Percentiles rank a stretch among this genome's conserved stretches.
Evolutionary conservation across 2,329 filamentous ascomycete genomes (phyloP).

Genomic region (Aspergillus neotritici): DNA sequence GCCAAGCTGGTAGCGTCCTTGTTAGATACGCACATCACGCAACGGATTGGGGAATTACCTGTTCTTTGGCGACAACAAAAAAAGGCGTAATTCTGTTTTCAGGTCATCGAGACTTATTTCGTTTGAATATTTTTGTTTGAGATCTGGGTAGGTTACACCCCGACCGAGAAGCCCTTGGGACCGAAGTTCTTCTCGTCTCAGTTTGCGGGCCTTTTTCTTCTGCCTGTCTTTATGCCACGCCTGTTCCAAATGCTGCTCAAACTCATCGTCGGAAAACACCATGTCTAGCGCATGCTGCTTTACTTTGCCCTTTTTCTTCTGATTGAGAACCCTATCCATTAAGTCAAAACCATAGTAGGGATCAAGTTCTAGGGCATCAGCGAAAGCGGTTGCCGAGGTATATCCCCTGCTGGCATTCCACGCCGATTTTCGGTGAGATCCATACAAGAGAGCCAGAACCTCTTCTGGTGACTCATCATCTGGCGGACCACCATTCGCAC

Average conservation of each 20-base stretch:
- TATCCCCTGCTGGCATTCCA: too few relatives aligned
- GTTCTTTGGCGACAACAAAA: constrained; percentile 59
- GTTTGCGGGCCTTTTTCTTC: constrained; percentile 66
- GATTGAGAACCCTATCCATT: constrained; percentile 70
- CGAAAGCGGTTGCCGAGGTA: constrained; percentile 51
- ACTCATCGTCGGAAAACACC: constrained; percentile 60
- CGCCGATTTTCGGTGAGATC: too few relatives aligned
- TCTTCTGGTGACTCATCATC: too few relatives aligned
- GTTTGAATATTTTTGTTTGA: constrained; percentile 64
- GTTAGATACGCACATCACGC: constrained; percentile 1
- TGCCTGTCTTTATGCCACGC: constrained; percentile 63
- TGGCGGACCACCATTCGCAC: neutral
- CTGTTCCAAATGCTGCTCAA: constrained; percentile 54
- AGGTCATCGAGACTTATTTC: constrained; percentile 69
- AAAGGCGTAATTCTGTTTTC: constrained; percentile 64
- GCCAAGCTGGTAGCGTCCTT: constrained; percentile 50
- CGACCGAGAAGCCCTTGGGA: constrained; percentile 59
- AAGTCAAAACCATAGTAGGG: constrained; percentile 70
- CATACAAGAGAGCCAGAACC: too few relatives aligned
- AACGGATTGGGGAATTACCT: constrained; percentile 47
- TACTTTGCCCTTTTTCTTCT: constrained; percentile 61
- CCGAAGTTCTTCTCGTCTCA: constrained; percentile 63
- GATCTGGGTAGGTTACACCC: constrained; percentile 51
- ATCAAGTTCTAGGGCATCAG: constrained; percentile 54
- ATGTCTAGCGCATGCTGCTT: constrained; percentile 51